These are phyloP conservation scores for Atalantia buxifolia DNA, from an alignment of 345 rosid species.

Conservation along the genomic window DNA sequence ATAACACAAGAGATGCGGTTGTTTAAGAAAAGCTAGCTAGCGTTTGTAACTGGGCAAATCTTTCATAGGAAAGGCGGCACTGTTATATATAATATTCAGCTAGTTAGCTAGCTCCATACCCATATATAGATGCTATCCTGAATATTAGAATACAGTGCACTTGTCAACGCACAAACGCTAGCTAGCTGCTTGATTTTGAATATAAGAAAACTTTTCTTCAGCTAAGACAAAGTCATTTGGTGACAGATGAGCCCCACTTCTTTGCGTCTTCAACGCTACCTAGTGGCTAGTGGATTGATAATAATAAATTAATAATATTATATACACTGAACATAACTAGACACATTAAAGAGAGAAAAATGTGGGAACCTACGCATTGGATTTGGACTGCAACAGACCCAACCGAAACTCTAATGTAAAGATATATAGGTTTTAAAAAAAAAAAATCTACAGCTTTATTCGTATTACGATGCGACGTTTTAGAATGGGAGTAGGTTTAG, in stretches of 20 bases:
- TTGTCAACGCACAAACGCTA: slow-evolving; percentile 29
- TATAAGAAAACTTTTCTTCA: background rate
- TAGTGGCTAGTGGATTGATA: background rate
- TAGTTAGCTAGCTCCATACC: slow-evolving; percentile 11
- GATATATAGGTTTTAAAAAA: background rate
- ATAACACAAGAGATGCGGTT: background rate
- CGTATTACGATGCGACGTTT: too few species aligned
- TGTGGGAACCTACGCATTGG: background rate
- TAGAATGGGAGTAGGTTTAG: background rate
- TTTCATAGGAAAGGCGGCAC: slow-evolving; percentile 4
- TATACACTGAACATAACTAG: background rate
- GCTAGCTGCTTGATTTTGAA: slow-evolving; percentile 22
- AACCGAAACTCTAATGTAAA: background rate
- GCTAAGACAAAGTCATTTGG: background rate
- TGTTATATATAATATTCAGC: background rate
- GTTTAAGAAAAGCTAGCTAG: background rate
- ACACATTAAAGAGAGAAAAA: background rate
- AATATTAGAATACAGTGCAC: background rate
- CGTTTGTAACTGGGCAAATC: slow-evolving; percentile 6
- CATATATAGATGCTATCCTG: slow-evolving; percentile 1
- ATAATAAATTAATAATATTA: background rate
- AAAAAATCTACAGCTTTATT: too few species aligned
- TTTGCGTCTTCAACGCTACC: background rate
- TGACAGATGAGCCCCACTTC: background rate
- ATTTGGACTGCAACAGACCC: background rate